Conservation (phyloP, 345 rosid genomes). For the Mangifera indica region DNA sequence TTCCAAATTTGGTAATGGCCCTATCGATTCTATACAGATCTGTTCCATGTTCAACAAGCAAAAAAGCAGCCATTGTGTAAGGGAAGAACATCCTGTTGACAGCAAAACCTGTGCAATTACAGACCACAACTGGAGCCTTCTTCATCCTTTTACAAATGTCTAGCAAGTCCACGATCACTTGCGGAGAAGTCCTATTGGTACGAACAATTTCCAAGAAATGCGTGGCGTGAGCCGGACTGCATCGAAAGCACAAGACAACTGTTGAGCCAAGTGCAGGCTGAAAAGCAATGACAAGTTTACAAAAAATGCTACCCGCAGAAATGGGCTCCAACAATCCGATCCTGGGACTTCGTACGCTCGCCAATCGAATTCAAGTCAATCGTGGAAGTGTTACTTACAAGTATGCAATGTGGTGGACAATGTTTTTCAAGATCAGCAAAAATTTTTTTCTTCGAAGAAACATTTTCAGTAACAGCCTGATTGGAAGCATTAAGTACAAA, state of each 20-base stretch:
- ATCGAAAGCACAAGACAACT: conserved; percentile 25
- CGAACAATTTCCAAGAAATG: conserved; percentile 93
- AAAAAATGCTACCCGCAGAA: conserved; percentile 72
- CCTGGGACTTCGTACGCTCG: conserved; percentile 69
- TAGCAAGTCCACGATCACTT: conserved; percentile 80
- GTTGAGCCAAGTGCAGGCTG: conserved; percentile 14
- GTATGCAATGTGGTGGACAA: conserved; percentile 86
- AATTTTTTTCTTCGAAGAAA: conserved; percentile 91
- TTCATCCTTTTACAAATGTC: conserved; percentile 85
- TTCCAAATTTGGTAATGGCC: too few relatives aligned
- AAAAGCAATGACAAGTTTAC: conserved; percentile 5
- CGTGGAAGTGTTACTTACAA: conserved; percentile 93
- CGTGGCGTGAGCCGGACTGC: conserved; percentile 96
- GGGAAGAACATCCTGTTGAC: conserved; percentile 99
- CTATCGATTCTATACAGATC: too few relatives aligned
- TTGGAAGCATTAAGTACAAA: conserved; percentile 38
- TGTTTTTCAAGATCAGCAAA: conserved; percentile 86
- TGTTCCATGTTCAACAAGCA: conserved; percentile 78
- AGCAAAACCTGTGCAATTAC: conserved; percentile 98
- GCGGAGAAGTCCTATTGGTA: conserved; percentile 79
- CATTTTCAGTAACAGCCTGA: conserved; percentile 90
- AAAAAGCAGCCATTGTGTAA: conserved; percentile 71
- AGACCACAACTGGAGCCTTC: conserved; percentile 91
- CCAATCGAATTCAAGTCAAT: conserved; percentile 89
- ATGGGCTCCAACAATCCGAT: conserved; percentile 91